Evolutionary conservation across 2,329 filamentous ascomycete species (phyloP).

Genomic region (Fusarium floridanum): DNA sequence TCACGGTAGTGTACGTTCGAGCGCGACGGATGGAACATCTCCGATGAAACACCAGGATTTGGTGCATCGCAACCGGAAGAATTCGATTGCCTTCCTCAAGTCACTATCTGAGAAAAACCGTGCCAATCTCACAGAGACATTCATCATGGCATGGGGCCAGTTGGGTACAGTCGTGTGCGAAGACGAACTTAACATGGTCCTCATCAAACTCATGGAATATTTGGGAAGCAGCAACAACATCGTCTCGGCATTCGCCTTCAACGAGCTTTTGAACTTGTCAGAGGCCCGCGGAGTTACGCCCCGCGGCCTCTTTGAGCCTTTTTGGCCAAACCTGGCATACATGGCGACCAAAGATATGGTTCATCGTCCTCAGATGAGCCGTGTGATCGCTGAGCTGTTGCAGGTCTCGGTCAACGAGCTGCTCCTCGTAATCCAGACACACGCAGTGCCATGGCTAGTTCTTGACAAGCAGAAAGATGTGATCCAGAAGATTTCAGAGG

Average conservation of each 20-base stretch:
- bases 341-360: conserved; percentile 85
- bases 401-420: conserved; percentile 81
- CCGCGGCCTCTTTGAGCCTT: conserved; percentile 82
- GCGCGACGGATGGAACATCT: conserved; percentile 23
- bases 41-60: conserved; percentile 42
- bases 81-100: conserved; percentile 78
- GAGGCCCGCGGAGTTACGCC: conserved; percentile 72
- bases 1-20: conserved; percentile 5
- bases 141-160: conserved; percentile 88
- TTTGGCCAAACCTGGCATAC: conserved; percentile 88
- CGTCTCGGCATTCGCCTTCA: conserved; percentile 84
- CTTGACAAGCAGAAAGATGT: conserved; percentile 82
- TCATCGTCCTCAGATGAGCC: conserved; percentile 83
- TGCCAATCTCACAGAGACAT: conserved; percentile 81
- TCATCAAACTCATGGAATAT: conserved; percentile 88
- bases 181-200: conserved; percentile 86
- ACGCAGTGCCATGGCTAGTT: conserved; percentile 89
- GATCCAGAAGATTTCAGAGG: conserved; percentile 83
- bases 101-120: conserved; percentile 77
- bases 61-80: conserved; percentile 67
- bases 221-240: conserved; percentile 86
- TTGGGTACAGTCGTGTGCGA: conserved; percentile 82
- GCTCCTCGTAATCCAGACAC: conserved; percentile 79
- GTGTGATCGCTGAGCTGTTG: conserved; percentile 84
- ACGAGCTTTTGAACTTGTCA: conserved; percentile 82